Percentiles rank a stretch among this genome's conserved stretches.
Evolutionary conservation across 176 grass and related monocot species (phyloP).

Genomic region (Elaeis guineensis): DNA sequence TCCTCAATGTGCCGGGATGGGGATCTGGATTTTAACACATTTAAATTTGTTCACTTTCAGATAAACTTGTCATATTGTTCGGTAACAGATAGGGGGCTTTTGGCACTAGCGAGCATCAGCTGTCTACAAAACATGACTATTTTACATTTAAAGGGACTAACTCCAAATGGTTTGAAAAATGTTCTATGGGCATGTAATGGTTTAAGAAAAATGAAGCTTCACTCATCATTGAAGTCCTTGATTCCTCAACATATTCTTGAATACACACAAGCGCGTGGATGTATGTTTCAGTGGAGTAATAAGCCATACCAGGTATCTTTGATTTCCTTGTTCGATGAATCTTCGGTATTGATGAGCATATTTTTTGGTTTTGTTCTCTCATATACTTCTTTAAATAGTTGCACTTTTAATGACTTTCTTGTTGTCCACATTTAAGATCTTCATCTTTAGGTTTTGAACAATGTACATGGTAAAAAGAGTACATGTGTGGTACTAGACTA

Average conservation of each 20-base stretch:
- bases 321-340: background rate
- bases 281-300: slow-evolving; percentile 60
- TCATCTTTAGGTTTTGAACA: too few species aligned
- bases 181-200: slow-evolving; percentile 58
- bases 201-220: slow-evolving; percentile 68
- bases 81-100: slow-evolving; percentile 64
- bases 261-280: slow-evolving; percentile 45
- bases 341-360: background rate
- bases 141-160: slow-evolving; percentile 52
- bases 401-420: too few species aligned
- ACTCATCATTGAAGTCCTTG: slow-evolving; percentile 55
- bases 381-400: too few species aligned
- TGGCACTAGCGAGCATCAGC: slow-evolving; percentile 68
- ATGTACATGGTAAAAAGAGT: too few species aligned
- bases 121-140: slow-evolving; percentile 71
- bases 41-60: slow-evolving; percentile 18
- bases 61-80: slow-evolving; percentile 93
- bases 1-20: too few species aligned
- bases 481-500: too few species aligned
- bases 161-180: slow-evolving; percentile 54
- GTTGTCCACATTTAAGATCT: too few species aligned
- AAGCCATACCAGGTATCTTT: slow-evolving; percentile 71
- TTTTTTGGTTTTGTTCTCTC: background rate
- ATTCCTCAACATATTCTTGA: slow-evolving; percentile 47
- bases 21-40: background rate